Evolutionary conservation across 495 filamentous ascomycete genomes (phyloP).

Genomic region (Haplographium delicatum): DNA sequence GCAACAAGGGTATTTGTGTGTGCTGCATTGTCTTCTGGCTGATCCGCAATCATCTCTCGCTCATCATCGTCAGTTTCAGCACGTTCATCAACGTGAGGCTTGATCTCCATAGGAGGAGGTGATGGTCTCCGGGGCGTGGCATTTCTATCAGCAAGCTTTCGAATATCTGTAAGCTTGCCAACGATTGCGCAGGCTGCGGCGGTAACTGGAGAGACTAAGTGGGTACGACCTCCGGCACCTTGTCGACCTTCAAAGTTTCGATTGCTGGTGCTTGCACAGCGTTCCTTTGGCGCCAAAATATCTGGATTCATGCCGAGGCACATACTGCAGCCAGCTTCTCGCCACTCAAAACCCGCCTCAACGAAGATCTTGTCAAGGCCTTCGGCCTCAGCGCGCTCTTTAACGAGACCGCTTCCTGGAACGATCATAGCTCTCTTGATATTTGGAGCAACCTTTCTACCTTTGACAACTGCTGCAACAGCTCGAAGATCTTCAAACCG

Average conservation of each 20-base stretch:
- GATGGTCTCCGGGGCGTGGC: slow-evolving; percentile 44
- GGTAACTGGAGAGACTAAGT: slow-evolving; percentile 96
- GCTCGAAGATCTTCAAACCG: slow-evolving; percentile 93
- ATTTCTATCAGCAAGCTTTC: slow-evolving; percentile 62
- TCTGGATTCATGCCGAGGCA: slow-evolving; percentile 99
- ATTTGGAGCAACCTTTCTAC: slow-evolving; percentile 78
- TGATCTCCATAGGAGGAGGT: slow-evolving; percentile 31
- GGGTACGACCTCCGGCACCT: slow-evolving; percentile 87
- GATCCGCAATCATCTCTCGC: slow-evolving; percentile 71
- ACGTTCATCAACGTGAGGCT: slow-evolving; percentile 64
- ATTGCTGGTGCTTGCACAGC: slow-evolving; percentile 93
- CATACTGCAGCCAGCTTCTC: slow-evolving; percentile 98
- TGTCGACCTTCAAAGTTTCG: slow-evolving; percentile 97
- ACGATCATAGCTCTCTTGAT: slow-evolving; percentile 95
- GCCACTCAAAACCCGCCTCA: slow-evolving; percentile 94
- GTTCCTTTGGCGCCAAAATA: slow-evolving; percentile 88
- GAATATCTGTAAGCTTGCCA: slow-evolving; percentile 87
- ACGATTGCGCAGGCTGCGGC: slow-evolving; percentile 85
- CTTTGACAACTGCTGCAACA: slow-evolving; percentile 78
- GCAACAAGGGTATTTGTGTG: slow-evolving; percentile 53
- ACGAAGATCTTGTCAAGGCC: slow-evolving; percentile 88
- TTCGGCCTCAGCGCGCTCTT: slow-evolving; percentile 86
- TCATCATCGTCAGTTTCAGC: slow-evolving; percentile 66
- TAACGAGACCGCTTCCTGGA: slow-evolving; percentile 90
- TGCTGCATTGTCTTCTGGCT: slow-evolving; percentile 63